Evolutionary conservation across 371 early-diverging fungal species (phyloP), one percentile per base, ranked within the genome.

Genomic region (Umbelopsis sp.): DNA sequence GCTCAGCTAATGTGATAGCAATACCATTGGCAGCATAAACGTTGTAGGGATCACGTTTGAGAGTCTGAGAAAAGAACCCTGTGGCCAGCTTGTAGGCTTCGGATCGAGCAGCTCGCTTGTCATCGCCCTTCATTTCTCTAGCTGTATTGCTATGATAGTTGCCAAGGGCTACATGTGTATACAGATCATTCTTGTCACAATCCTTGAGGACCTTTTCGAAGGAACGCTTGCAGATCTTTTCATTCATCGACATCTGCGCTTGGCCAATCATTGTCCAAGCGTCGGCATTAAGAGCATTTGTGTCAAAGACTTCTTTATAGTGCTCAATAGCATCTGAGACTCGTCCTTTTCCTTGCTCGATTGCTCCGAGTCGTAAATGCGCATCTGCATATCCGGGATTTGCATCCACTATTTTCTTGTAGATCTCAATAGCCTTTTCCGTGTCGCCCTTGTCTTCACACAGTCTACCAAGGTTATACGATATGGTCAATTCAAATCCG

Each of bases 401-500:
- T n/a, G 77, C 79, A 35, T 71, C 74, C 5, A 90, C 69, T 7
- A 96, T 81, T 5, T 83, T 76, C 44, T 78, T 71, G 82, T 95
- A 94, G 45, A 91, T 79, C 3, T 79, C 77, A 53, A 76, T 79
- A 1, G 97, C 98, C 64, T 86, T 77, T 22, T 81, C 79, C 25
- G 76, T 70, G 25, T 90, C 83, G 2, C 88, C 85, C 14, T 75
- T 72, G 14, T 81, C 84, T 74, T 97, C 98, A 57, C 87, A 85
- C 18, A 93, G 73, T n/a, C 94, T 86, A 2, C 89, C 96, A 16
- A 91, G 74, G 72, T 97, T 97, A 78, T 94, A 97, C 20, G 76
- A 77, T n/a, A 95, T 80, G 0, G 93, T 93, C 0, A 80, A 50
- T 45, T 78, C 71, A 14, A 77, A 46, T 1, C 53, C 52, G 25